These are phyloP conservation scores for Globisporangium carolinianum DNA, from an alignment of 352 stramenopile genomes.

Conservation along the genomic window DNA sequence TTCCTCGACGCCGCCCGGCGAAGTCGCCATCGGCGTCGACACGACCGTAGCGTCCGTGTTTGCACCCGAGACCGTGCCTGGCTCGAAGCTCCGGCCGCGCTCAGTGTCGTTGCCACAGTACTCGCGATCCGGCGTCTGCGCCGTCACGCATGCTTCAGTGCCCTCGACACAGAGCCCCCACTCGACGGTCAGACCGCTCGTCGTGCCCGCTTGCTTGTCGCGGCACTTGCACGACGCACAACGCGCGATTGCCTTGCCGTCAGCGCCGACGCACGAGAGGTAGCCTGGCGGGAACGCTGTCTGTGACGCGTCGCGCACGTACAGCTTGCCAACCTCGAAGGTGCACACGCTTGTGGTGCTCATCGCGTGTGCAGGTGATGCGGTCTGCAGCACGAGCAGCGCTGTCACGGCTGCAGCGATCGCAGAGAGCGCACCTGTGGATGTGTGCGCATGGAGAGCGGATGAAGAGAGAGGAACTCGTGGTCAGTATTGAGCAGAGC, in stretches of 20 bases:
- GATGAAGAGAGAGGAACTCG: background rate
- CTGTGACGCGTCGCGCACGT: constrained; percentile 24
- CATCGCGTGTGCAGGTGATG: background rate
- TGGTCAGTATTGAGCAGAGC: background rate
- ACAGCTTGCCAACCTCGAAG: constrained; percentile 13
- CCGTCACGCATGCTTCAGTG: constrained; percentile 9
- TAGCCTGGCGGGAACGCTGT: constrained; percentile 25
- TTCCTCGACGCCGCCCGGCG: constrained; percentile 3
- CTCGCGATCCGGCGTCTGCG: constrained; percentile 12
- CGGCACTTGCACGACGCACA: constrained; percentile 31
- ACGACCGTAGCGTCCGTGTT: constrained; percentile 2
- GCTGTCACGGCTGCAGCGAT: background rate
- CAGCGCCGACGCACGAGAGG: constrained; percentile 19
- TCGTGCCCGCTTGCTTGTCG: constrained; percentile 15
- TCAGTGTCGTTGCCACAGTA: constrained; percentile 10
- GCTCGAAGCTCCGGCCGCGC: constrained; percentile 3
- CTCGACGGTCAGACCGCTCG: constrained; percentile 11
- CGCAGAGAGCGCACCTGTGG: background rate
- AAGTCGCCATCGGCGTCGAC: background rate
- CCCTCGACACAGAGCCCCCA: constrained; percentile 15
- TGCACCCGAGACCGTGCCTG: constrained; percentile 5
- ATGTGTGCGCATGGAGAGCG: background rate
- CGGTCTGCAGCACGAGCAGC: constrained; percentile 4
- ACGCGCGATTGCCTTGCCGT: constrained; percentile 11
- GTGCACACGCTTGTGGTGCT: constrained; percentile 7